Base-by-base conservation (phyloP, 805 yeast species). In the Metschnikowia gelsemii region DNA sequence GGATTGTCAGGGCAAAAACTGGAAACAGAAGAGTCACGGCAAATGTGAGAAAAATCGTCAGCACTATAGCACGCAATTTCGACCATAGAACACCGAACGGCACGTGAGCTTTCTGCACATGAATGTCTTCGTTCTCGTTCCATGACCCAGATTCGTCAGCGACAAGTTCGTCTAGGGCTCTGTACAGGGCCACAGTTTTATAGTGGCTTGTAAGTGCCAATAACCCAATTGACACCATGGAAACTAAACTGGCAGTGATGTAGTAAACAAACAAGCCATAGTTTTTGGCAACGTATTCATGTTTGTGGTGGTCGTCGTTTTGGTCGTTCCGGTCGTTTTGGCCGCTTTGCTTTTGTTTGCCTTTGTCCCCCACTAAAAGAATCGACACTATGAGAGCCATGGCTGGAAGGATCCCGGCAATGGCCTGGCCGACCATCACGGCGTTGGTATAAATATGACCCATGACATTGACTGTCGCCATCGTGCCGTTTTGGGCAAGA, bases 401-500 rank as follows among this genome's bases (percentile, higher is more conserved):
- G 0, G 96, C 80, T 2, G 99, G 98, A 25, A 91, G 66, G 0
- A 93, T 96, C 2, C 99, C 99, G 0, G 97, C 88, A 13, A 91
- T 68, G 0, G 96, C 96, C 61, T 91, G 96, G 1, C 99, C 99
- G 3, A 90, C 90, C 84, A 93, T 87, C 2, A 84, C 84, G 0
- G 86, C 95, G 56, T 93, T 96, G 8, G 95, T 90, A 58, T 78
- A 86, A 11, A 80, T 74, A 1, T 87, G 73, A 3, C 93, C 90
- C 57, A 80, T 70, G 1, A 84, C 79, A 54, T 87, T 86, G 2
- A 84, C 93, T 29, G 87, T 72, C 4, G 98, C 96, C 80, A 90
- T 80, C 7, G 86, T 74, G 9, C 97, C 97, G 55, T 87, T 91
- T 56, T 91, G 99, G 2, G 93, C 83, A 49, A 82, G 65, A 24